These are phyloP conservation scores for Sclerotinia trifoliorum DNA, from an alignment of 2,329 filamentous ascomycete species.

Conservation along the genomic window DNA sequence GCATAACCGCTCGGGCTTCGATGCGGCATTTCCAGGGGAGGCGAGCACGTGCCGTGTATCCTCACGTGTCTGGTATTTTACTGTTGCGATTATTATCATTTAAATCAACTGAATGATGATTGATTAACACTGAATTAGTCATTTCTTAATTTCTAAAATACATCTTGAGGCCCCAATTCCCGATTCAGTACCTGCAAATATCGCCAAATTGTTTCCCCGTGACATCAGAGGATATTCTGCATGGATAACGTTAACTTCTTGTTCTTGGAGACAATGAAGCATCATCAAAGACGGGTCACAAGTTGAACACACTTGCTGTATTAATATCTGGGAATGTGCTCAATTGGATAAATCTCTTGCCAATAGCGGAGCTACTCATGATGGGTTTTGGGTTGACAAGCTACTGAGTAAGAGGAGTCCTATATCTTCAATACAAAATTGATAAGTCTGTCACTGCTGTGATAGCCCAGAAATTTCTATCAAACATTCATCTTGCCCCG, in stretches of 20 bases:
- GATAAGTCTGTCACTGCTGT: too few species aligned
- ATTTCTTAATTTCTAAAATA: background rate
- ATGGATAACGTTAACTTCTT: background rate
- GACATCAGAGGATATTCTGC: background rate
- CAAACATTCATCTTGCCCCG: accelerated
- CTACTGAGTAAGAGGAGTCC: background rate
- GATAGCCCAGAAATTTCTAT: background rate
- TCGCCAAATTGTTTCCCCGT: background rate
- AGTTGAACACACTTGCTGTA: too few species aligned
- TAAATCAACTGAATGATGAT: background rate
- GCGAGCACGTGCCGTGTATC: background rate
- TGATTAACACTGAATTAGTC: background rate
- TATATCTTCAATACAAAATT: too few species aligned
- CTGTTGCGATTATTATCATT: background rate
- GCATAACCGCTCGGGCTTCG: background rate
- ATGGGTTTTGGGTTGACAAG: background rate
- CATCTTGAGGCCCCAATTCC: background rate
- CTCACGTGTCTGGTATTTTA: background rate
- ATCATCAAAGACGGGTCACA: background rate
- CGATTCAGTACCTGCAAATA: background rate
- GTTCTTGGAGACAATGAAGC: background rate
- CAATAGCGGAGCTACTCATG: background rate
- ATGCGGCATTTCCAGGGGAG: background rate
- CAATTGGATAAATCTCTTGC: background rate
- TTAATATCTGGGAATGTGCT: background rate